phyloP scores from a whole-genome alignment of 768 basidiomycete species.

The Daedaleopsis nitida region DNA sequence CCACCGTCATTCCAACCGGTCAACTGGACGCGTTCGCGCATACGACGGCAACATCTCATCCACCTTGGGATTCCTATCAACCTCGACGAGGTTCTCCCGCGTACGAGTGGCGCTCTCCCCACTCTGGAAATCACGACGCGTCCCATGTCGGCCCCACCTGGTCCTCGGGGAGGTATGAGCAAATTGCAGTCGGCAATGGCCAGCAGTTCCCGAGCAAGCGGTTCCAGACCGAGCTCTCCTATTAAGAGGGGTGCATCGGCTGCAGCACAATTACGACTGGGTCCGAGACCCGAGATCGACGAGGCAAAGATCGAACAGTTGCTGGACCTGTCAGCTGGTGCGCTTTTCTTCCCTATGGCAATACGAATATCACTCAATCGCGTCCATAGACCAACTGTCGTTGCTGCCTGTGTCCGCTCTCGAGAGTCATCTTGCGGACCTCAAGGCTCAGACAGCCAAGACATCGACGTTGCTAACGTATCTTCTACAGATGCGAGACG shows the following conservation, averaged over 20 bases:
- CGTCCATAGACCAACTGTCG: conserved; percentile 63
- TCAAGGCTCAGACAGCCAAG: conserved; percentile 72
- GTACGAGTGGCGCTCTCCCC: conserved; percentile 68
- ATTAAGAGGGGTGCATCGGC: conserved; percentile 37
- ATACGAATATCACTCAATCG: not conserved
- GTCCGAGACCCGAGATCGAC: conserved; percentile 78
- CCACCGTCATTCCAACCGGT: conserved; percentile 81
- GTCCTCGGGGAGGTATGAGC: conserved; percentile 44
- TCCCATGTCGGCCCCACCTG: conserved; percentile 80
- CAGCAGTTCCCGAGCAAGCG: conserved; percentile 51
- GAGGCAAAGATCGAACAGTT: conserved; percentile 63
- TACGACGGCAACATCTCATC: conserved; percentile 88
- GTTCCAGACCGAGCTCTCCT: conserved; percentile 47
- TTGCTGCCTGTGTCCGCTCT: conserved; percentile 70
- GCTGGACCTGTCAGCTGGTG: conserved; percentile 69
- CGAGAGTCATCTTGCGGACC: conserved; percentile 65
- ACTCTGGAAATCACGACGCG: conserved; percentile 82
- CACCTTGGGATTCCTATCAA: conserved; percentile 93
- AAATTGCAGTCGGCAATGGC: conserved; percentile 36
- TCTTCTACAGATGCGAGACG: conserved; percentile 78
- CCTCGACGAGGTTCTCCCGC: conserved; percentile 86
- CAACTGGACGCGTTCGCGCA: conserved; percentile 92
- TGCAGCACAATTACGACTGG: conserved; percentile 54
- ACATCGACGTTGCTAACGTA: conserved; percentile 79
- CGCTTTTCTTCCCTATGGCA: not conserved